A percentile compares a stretch with the other conserved stretches of the same genome.
phyloP scores from a whole-genome alignment of 2,329 filamentous ascomycete species.

The Drechslerella dactyloides region DNA sequence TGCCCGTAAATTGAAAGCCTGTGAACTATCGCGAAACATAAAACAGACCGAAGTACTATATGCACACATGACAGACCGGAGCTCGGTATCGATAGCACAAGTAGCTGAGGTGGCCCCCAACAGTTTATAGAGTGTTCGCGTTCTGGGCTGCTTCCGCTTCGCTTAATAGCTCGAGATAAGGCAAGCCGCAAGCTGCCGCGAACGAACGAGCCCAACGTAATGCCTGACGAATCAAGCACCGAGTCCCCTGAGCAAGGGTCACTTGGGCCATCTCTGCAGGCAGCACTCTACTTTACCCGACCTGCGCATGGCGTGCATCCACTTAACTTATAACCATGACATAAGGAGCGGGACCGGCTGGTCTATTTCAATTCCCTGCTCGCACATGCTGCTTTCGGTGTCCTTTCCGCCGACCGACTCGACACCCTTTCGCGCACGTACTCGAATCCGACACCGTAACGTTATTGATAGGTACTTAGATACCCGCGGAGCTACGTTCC shows the following conservation, averaged over 20 bases:
- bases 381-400: slow-evolving; percentile 2
- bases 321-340: slow-evolving; percentile 50
- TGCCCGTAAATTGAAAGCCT: not conserved
- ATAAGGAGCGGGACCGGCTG: slow-evolving; percentile 21
- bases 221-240: not conserved
- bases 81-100: no score
- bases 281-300: slow-evolving; percentile 9
- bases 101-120: no score
- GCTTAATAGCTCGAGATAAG: slow-evolving; percentile 17
- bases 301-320: slow-evolving; percentile 24
- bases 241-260: slow-evolving; percentile 29
- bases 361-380: not conserved
- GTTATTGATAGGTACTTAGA: no score
- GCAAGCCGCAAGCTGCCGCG: not conserved
- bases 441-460: no score
- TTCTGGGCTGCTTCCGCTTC: slow-evolving; percentile 33
- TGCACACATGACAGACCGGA: no score
- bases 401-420: not conserved
- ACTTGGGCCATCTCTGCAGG: not conserved
- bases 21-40: not conserved
- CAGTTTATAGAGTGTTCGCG: no score
- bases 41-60: no score
- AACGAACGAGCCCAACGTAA: slow-evolving; percentile 1
- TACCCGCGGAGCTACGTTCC: no score
- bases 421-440: not conserved